Evolutionary conservation across 2,329 filamentous ascomycete genomes (phyloP).

Genomic region (Exophiala xenobiotica): DNA sequence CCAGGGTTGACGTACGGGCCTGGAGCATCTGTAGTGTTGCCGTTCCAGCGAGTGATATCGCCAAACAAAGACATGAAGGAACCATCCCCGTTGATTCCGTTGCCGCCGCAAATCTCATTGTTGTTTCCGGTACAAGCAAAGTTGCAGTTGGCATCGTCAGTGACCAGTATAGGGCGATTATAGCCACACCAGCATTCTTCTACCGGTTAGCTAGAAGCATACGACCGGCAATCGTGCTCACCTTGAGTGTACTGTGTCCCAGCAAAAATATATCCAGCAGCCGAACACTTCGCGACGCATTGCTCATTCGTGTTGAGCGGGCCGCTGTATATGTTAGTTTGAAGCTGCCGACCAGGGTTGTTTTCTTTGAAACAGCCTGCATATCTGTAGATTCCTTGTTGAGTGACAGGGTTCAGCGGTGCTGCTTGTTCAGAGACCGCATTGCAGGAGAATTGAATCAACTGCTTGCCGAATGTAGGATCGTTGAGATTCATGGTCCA

Average conservation of each 20-base stretch:
- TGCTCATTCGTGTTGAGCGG: slow-evolving; percentile 32
- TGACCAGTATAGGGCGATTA: slow-evolving; percentile 31
- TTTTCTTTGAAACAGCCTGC: slow-evolving; percentile 37
- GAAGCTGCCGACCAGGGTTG: slow-evolving; percentile 34
- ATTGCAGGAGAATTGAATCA: slow-evolving; percentile 26
- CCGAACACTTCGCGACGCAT: slow-evolving; percentile 32
- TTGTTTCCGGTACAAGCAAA: slow-evolving; percentile 30
- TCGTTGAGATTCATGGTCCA: slow-evolving; percentile 48
- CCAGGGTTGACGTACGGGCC: slow-evolving; percentile 24
- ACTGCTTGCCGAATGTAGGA: slow-evolving; percentile 38
- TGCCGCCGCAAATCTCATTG: slow-evolving; percentile 31
- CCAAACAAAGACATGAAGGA: slow-evolving; percentile 25
- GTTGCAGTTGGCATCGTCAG: slow-evolving; percentile 29
- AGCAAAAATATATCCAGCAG: slow-evolving; percentile 30
- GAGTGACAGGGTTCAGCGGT: slow-evolving; percentile 17
- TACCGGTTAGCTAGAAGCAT: neutral
- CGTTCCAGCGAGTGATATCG: slow-evolving; percentile 23
- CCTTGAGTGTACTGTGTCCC: slow-evolving; percentile 33
- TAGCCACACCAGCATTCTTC: slow-evolving; percentile 38
- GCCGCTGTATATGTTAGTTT: slow-evolving; percentile 30
- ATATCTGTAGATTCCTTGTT: slow-evolving; percentile 30
- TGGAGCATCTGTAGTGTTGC: slow-evolving; percentile 23
- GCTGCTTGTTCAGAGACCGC: slow-evolving; percentile 24
- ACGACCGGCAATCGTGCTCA: neutral
- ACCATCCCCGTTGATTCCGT: slow-evolving; percentile 20